phyloP scores from a whole-genome alignment of 192 early-diverging fungal species.

The Backusella morwellensis region DNA sequence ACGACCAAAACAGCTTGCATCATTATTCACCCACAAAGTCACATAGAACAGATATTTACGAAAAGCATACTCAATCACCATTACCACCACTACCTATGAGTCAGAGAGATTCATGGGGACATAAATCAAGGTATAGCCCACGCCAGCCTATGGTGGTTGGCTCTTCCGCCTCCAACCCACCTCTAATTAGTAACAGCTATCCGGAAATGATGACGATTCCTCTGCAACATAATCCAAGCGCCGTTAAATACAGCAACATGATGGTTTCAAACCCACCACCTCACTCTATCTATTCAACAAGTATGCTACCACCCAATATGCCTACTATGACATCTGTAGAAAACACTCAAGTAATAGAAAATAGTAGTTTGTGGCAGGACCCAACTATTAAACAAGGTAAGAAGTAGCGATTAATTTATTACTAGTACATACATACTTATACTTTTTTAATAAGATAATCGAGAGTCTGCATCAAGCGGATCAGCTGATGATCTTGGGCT shows the following conservation, averaged over 20 bases:
- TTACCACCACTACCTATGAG: neutral
- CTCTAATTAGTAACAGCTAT: neutral
- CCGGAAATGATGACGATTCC: neutral
- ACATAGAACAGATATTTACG: conserved; percentile 1
- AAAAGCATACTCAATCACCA: neutral
- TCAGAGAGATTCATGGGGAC: neutral
- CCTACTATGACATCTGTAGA: neutral
- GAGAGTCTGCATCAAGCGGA: neutral
- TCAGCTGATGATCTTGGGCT: neutral
- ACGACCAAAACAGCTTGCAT: neutral
- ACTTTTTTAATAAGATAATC: neutral
- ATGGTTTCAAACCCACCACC: neutral
- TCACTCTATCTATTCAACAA: neutral
- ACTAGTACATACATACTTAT: neutral
- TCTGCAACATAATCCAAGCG: neutral
- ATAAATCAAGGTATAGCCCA: neutral
- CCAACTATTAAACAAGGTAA: conserved; percentile 2
- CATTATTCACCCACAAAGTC: conserved; percentile 1
- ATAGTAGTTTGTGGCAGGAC: neutral
- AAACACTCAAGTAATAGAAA: neutral
- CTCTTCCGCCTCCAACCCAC: neutral
- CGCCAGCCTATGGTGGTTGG: neutral
- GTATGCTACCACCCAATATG: neutral
- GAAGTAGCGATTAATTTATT: neutral
- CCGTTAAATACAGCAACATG: neutral